Evolutionary conservation across 306 rosid genomes (phyloP).

Genomic region (Crataegus laevigata): DNA sequence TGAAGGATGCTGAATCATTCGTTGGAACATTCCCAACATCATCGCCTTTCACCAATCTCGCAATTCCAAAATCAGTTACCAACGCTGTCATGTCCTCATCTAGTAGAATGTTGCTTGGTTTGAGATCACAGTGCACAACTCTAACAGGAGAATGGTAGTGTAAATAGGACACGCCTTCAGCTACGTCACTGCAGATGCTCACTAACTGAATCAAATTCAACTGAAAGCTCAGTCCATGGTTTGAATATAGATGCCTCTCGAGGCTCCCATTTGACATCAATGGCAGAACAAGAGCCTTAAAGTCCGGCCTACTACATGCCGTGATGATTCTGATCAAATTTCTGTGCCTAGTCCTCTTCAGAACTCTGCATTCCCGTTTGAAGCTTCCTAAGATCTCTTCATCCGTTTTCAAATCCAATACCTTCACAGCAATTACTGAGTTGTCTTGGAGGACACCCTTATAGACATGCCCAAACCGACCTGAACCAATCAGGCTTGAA

Average conservation of each 20-base stretch:
- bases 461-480: conserved; percentile 71
- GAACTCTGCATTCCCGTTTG: conserved; percentile 67
- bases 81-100: conserved; percentile 75
- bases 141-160: conserved; percentile 77
- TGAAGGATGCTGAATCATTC: conserved; percentile 38
- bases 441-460: conserved; percentile 72
- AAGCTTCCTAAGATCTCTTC: conserved; percentile 61
- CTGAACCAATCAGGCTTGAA: conserved; percentile 71
- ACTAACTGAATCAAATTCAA: conserved; percentile 60
- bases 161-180: conserved; percentile 80
- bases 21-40: conserved; percentile 14
- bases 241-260: conserved; percentile 69
- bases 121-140: conserved; percentile 87
- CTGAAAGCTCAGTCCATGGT: conserved; percentile 31
- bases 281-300: conserved; percentile 91
- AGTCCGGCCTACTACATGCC: conserved; percentile 60
- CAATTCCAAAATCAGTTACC: conserved; percentile 88
- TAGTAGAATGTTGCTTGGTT: conserved; percentile 89
- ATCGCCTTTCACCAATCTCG: conserved; percentile 50
- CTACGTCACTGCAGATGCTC: conserved; percentile 76
- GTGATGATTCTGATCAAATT: conserved; percentile 82
- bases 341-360: conserved; percentile 68
- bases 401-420: conserved; percentile 39
- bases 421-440: conserved; percentile 79
- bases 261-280: conserved; percentile 83